Evolutionary conservation across 2,329 filamentous ascomycete species (phyloP).

Genomic region (Exserohilum rostratum): DNA sequence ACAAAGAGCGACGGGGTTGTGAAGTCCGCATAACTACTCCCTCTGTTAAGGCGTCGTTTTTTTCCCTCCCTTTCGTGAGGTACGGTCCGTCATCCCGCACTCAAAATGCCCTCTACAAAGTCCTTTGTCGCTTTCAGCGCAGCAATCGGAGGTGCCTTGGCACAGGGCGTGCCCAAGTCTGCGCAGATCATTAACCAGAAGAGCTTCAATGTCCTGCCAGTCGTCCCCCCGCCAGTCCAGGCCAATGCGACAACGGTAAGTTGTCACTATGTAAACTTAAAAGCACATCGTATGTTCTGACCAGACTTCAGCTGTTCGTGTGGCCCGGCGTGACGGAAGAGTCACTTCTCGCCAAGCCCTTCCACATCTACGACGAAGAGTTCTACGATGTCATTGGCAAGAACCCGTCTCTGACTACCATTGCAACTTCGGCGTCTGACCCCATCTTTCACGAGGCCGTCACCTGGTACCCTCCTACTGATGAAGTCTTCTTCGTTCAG

Average conservation of each 20-base stretch:
- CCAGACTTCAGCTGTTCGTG: conserved; percentile 20
- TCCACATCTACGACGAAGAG: conserved; percentile 35
- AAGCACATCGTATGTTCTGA: conserved; percentile 8
- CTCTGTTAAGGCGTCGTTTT: not conserved
- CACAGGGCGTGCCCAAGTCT: conserved; percentile 24
- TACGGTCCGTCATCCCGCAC: not conserved
- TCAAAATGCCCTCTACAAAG: conserved; percentile 8
- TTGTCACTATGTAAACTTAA: not conserved
- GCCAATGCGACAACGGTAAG: conserved; percentile 29
- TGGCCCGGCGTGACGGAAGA: conserved; percentile 29
- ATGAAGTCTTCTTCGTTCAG: conserved; percentile 36
- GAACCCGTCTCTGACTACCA: conserved; percentile 28
- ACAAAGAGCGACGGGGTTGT: conserved; percentile 2
- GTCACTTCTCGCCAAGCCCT: conserved; percentile 29
- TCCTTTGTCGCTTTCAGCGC: conserved; percentile 8
- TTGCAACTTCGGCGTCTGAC: conserved; percentile 29
- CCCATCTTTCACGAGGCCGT: conserved; percentile 36
- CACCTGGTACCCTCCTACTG: conserved; percentile 28
- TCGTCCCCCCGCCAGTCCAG: conserved; percentile 25
- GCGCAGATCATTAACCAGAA: conserved; percentile 32
- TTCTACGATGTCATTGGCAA: conserved; percentile 33
- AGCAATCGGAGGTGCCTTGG: conserved; percentile 16
- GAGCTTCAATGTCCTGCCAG: conserved; percentile 27
- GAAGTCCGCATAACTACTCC: not conserved
- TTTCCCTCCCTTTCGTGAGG: too few species aligned